A percentile compares a stretch with the other conserved stretches of the same genome.
phyloP scores from a whole-genome alignment of 805 yeast species.

The Nakazawaea laoshanensis region DNA sequence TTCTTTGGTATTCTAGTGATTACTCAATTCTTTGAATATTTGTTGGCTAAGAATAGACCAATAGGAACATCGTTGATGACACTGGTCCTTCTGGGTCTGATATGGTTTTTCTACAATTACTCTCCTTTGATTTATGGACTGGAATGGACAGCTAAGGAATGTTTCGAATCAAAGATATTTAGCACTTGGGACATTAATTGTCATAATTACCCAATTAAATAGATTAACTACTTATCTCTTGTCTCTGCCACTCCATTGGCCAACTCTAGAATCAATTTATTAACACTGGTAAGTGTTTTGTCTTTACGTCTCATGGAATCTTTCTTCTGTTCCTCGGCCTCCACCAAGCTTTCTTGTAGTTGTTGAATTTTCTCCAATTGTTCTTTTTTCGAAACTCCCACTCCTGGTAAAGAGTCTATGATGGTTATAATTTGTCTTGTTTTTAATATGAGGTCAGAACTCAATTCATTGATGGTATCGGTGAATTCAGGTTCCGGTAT shows the following conservation, averaged over 20 bases:
- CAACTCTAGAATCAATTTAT: conserved; percentile 53
- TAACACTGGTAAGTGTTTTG: conserved; percentile 49
- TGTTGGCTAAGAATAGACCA: conserved; percentile 19
- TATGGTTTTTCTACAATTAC: conserved; percentile 16
- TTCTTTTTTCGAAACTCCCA: conserved; percentile 70
- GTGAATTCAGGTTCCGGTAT: conserved; percentile 28
- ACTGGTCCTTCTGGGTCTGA: conserved; percentile 14
- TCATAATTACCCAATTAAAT: conserved; percentile 14
- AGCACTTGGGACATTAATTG: conserved; percentile 38
- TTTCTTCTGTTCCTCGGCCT: conserved; percentile 50
- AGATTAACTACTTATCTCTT: conserved; percentile 15
- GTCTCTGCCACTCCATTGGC: conserved; percentile 46
- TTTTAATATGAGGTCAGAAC: conserved; percentile 78
- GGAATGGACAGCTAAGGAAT: conserved; percentile 33
- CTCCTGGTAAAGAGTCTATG: conserved; percentile 87
- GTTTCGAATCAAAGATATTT: conserved; percentile 27
- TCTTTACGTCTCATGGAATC: conserved; percentile 58
- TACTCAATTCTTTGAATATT: conserved; percentile 36
- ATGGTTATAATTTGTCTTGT: conserved; percentile 80
- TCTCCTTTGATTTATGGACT: conserved; percentile 39
- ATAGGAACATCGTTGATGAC: conserved; percentile 21
- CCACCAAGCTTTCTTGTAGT: conserved; percentile 52
- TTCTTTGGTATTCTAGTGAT: conserved; percentile 54
- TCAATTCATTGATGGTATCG: conserved; percentile 61
- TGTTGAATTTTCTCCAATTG: conserved; percentile 59